Evolutionary conservation across 768 basidiomycete genomes (phyloP).

Genomic region (Podaxis sp.): DNA sequence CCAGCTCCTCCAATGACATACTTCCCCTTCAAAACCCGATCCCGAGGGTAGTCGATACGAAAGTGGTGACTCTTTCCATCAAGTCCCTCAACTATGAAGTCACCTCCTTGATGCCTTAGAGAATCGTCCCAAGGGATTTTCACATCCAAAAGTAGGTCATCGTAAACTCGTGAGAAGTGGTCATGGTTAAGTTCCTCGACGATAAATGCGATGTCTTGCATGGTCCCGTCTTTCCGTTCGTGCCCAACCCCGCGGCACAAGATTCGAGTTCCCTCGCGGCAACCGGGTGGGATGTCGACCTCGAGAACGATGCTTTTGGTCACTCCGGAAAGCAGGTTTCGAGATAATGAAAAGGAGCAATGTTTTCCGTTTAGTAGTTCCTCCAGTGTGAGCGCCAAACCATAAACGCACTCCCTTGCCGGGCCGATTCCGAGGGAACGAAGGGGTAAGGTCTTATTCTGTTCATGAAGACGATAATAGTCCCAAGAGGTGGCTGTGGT

Average conservation of each 20-base stretch:
- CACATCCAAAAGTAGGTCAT: conserved; percentile 57
- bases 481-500: conserved; percentile 6
- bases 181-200: conserved; percentile 60
- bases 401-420: conserved; percentile 68
- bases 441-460: conserved; percentile 30
- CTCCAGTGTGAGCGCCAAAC: conserved; percentile 58
- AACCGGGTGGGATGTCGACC: conserved; percentile 61
- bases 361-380: conserved; percentile 58
- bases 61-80: conserved; percentile 56
- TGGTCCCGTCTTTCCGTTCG: conserved; percentile 52
- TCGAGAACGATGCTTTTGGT: conserved; percentile 58
- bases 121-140: conserved; percentile 57
- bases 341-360: conserved; percentile 60
- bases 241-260: conserved; percentile 66
- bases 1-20: conserved; percentile 57
- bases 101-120: conserved; percentile 46
- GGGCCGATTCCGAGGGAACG: conserved; percentile 39
- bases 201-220: conserved; percentile 69
- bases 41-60: conserved; percentile 52
- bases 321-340: conserved; percentile 48
- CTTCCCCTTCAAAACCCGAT: conserved; percentile 49
- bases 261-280: conserved; percentile 59
- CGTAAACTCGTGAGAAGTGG: conserved; percentile 53
- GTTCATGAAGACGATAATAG: background rate
- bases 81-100: conserved; percentile 53